Evolutionary conservation across 2,329 filamentous ascomycete genomes (phyloP), one percentile per base, ranked within the genome.

Genomic region (Aspergillus amoenus): DNA sequence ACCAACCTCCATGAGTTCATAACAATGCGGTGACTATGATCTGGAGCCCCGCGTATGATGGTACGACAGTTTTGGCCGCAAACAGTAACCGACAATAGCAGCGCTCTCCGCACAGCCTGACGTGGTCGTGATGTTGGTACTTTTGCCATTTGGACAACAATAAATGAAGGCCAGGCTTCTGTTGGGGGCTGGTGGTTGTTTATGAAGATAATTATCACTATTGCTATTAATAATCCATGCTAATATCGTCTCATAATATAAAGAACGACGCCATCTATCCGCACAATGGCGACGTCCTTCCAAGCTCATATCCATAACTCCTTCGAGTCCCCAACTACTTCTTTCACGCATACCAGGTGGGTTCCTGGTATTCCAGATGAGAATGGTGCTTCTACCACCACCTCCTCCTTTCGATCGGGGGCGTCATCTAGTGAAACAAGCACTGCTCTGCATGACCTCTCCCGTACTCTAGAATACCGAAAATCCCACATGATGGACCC

Each of bases 261-360:
- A 7, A 15, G 6, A 40, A 7, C 5, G 6, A 7, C 13, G 15
- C 15, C 4, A 17, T 40, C 4, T 9, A 3, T 9, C 27, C 4
- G 3, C 11, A 21, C 40, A 17, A 64, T 63, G 57, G 59, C 57
- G 4, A 63, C 62, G 15, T 64, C 61, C 1, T 63, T 59, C 51
- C 59, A 63, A 55, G 32, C 55, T 9, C 56, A 60, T 21, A 55
- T 61, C 21, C 59, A 60, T 15, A 55, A 56, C 21, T 51, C 59
- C 12, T 63, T 61, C 45, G 59, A 57, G 5, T 40, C 52, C 4
- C 55, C 55, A 4, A 9, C 52, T 6, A 48, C 41, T n/a, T 50
- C 58, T 2, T 39, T 57, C 22, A 34, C 52, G 15, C 43, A 54
- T 5, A 12, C 48, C 3, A 18, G 40, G 43, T 17, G 21, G 12